Evolutionary conservation across 2,329 filamentous ascomycete species (phyloP).

Genomic region (Epichloe baconii): DNA sequence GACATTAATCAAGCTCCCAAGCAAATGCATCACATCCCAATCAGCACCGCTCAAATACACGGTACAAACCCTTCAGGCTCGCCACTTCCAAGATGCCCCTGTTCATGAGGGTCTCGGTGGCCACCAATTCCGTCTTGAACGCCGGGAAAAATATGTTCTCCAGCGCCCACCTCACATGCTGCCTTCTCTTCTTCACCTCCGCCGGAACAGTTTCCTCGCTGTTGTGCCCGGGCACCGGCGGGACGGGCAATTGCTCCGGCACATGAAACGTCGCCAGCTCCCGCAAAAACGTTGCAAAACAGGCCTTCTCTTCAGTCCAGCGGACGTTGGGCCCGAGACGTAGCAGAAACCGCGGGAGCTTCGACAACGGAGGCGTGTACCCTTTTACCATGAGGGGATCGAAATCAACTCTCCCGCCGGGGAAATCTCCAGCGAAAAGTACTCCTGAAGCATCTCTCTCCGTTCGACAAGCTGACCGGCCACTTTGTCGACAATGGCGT

Average conservation of each 20-base stretch:
- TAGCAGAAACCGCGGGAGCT: constrained; percentile 79
- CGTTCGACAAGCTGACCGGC: constrained; percentile 56
- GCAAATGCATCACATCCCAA: not conserved
- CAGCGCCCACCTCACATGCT: constrained; percentile 59
- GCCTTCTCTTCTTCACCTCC: constrained; percentile 44
- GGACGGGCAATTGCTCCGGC: constrained; percentile 64
- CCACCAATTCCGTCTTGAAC: constrained; percentile 69
- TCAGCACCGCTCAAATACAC: constrained; percentile 89
- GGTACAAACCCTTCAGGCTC: constrained; percentile 81
- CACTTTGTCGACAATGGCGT: constrained; percentile 53
- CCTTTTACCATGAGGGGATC: constrained; percentile 76
- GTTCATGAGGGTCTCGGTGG: constrained; percentile 63
- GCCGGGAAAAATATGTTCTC: constrained; percentile 87
- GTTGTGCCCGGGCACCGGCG: constrained; percentile 19
- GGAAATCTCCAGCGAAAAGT: constrained; percentile 78
- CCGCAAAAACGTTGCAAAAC: constrained; percentile 72
- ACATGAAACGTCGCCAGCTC: constrained; percentile 87
- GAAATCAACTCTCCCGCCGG: constrained; percentile 62
- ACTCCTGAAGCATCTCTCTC: constrained; percentile 80
- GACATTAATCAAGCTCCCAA: not conserved
- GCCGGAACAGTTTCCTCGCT: constrained; percentile 30
- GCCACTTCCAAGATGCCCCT: constrained; percentile 73
- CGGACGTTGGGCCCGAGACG: constrained; percentile 77
- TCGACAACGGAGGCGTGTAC: constrained; percentile 74
- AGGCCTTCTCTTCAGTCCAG: constrained; percentile 74